Evolutionary conservation across 2,329 filamentous ascomycete species (phyloP).

Genomic region (Boeremia lycopersici): DNA sequence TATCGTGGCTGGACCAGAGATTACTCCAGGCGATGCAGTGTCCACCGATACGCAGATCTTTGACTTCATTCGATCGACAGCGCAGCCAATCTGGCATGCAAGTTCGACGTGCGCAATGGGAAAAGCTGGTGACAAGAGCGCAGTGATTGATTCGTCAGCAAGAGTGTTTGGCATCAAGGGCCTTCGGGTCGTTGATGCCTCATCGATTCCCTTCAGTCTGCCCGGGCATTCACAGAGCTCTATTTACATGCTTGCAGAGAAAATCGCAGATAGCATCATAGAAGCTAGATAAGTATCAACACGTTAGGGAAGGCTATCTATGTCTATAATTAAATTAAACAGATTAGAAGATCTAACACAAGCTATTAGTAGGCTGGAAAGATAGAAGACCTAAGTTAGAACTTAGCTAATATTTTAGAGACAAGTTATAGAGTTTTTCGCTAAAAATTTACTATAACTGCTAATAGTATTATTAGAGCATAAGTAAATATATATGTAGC

Average conservation of each 20-base stretch:
- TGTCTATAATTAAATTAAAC: too few species aligned
- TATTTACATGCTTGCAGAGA: slow-evolving; percentile 14
- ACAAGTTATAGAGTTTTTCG: too few species aligned
- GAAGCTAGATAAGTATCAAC: too few species aligned
- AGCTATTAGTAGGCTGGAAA: too few species aligned
- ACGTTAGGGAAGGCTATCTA: too few species aligned
- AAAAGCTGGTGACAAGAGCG: slow-evolving; percentile 29
- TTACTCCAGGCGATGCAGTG: slow-evolving; percentile 33
- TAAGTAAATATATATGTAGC: too few species aligned
- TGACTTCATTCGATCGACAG: slow-evolving; percentile 40
- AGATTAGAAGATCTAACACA: too few species aligned
- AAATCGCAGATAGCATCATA: slow-evolving; percentile 23
- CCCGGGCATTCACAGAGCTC: slow-evolving; percentile 42
- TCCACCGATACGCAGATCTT: slow-evolving; percentile 30
- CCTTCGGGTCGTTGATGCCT: slow-evolving; percentile 44
- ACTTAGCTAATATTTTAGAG: too few species aligned
- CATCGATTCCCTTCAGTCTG: slow-evolving; percentile 39
- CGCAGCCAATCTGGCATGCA: slow-evolving; percentile 27
- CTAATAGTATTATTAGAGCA: too few species aligned
- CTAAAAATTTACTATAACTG: too few species aligned
- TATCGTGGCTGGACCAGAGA: slow-evolving; percentile 33
- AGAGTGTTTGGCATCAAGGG: slow-evolving; percentile 44
- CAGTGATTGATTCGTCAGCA: slow-evolving; percentile 43
- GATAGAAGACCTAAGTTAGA: too few species aligned
- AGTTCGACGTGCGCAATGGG: slow-evolving; percentile 37